Percentiles rank a stretch among this genome's conserved stretches.
Conservation (phyloP, 345 rosid genomes). For the Boechera retrofracta region DNA sequence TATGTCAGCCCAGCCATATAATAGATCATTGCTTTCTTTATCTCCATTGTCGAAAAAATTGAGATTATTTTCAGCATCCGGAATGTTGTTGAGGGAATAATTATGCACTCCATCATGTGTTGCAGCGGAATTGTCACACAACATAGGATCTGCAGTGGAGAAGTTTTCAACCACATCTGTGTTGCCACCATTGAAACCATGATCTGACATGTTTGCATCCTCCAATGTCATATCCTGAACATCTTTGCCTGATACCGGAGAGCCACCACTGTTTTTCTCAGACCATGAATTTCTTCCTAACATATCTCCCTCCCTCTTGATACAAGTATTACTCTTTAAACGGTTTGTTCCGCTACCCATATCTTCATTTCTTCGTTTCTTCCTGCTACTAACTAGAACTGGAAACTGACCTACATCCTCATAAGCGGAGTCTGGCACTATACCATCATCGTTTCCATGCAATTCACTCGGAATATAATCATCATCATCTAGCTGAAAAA, state of each 20-base stretch:
- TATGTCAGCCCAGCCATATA: constrained; percentile 85
- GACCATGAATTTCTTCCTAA: constrained; percentile 64
- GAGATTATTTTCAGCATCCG: constrained; percentile 59
- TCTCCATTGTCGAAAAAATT: constrained; percentile 64
- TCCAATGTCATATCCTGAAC: constrained; percentile 46
- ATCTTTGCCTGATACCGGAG: constrained; percentile 55
- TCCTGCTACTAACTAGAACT: constrained; percentile 46
- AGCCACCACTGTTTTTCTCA: constrained; percentile 47
- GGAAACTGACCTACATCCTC: constrained; percentile 49
- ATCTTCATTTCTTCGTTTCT: constrained; percentile 58
- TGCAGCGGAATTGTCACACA: constrained; percentile 51
- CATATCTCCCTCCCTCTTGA: constrained; percentile 51
- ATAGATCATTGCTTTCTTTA: constrained; percentile 65
- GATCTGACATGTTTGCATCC: constrained; percentile 52
- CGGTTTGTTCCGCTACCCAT: constrained; percentile 39
- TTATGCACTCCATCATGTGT: constrained; percentile 48
- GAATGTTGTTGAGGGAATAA: constrained; percentile 60
- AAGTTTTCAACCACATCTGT: constrained; percentile 45
- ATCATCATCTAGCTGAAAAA: constrained; percentile 55
- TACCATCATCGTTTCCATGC: constrained; percentile 66
- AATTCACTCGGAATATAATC: constrained; percentile 62
- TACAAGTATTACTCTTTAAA: constrained; percentile 42
- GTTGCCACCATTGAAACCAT: constrained; percentile 50
- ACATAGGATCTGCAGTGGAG: constrained; percentile 50
- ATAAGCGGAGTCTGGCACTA: constrained; percentile 63